phyloP scores from a whole-genome alignment of 1,284 basidiomycete species.

The Heliocybe sulcata region DNA sequence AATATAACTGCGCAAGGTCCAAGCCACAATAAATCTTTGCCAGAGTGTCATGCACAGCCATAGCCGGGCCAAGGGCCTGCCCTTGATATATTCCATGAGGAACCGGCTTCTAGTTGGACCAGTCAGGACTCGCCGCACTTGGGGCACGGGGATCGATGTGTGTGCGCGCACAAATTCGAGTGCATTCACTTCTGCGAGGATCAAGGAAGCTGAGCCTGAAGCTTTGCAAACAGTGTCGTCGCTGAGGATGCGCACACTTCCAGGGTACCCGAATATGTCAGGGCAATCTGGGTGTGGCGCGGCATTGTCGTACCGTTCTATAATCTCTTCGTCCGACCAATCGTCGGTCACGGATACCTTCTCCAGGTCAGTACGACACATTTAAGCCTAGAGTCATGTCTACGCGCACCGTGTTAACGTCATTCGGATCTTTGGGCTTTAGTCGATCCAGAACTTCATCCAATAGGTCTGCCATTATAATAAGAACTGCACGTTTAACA shows the following conservation, averaged over 20 bases:
- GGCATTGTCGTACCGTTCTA: too few species aligned
- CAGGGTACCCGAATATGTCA: too few species aligned
- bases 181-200: too few species aligned
- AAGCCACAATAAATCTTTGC: conserved; percentile 3
- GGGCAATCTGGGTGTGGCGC: too few species aligned
- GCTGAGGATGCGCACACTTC: too few species aligned
- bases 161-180: too few species aligned
- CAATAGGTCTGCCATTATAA: background rate
- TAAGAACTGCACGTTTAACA: background rate
- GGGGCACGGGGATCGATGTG: too few species aligned
- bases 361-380: background rate
- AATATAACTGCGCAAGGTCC: conserved; percentile 16
- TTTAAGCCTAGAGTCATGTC: background rate
- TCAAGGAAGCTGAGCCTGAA: too few species aligned
- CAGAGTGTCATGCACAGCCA: conserved; percentile 4
- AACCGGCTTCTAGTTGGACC: background rate
- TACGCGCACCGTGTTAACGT: background rate
- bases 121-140: too few species aligned
- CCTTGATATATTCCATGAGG: conserved; percentile 6
- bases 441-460: background rate
- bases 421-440: background rate
- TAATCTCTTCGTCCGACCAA: too few species aligned
- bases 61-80: background rate
- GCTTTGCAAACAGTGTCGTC: too few species aligned
- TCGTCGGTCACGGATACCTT: too few species aligned